Percentiles rank a stretch among this genome's conserved stretches.
phyloP scores from a whole-genome alignment of 2,329 filamentous ascomycete species.

The Annulohypoxylon truncatum region DNA sequence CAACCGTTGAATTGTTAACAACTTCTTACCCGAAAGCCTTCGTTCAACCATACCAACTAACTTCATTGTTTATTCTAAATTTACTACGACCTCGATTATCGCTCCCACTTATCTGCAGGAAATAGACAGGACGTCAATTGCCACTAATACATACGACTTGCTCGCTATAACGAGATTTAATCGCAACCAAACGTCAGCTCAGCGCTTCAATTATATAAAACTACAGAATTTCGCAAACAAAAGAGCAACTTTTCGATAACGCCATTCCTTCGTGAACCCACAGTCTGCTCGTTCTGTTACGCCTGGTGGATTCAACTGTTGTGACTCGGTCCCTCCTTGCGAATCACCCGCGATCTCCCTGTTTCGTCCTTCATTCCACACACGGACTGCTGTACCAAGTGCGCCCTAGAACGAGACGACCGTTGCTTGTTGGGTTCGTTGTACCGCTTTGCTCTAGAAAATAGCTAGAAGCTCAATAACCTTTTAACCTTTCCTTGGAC shows the following conservation, averaged over 20 bases:
- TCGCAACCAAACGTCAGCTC: slow-evolving; percentile 10
- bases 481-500: slow-evolving; percentile 12
- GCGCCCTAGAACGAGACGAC: slow-evolving; percentile 32
- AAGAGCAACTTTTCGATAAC: slow-evolving; percentile 9
- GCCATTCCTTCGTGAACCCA: slow-evolving; percentile 5
- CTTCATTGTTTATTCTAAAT: slow-evolving; percentile 4
- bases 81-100: slow-evolving; percentile 7
- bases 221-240: background rate
- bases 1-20: slow-evolving; percentile 21
- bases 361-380: slow-evolving; percentile 37
- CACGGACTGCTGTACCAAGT: slow-evolving; percentile 33
- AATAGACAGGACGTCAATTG: slow-evolving; percentile 22
- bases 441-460: slow-evolving; percentile 35
- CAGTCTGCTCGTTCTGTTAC: slow-evolving; percentile 27
- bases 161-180: slow-evolving; percentile 19
- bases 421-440: slow-evolving; percentile 34
- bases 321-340: slow-evolving; percentile 35
- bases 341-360: slow-evolving; percentile 29
- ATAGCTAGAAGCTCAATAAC: slow-evolving; percentile 21
- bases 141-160: slow-evolving; percentile 18
- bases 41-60: slow-evolving; percentile 9
- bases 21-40: slow-evolving; percentile 25
- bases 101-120: slow-evolving; percentile 6
- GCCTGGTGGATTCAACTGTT: slow-evolving; percentile 35
- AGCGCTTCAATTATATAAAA: slow-evolving; percentile 7